Evolutionary conservation across 2,329 filamentous ascomycete genomes (phyloP).

Genomic region (Chaetomium globosum): DNA sequence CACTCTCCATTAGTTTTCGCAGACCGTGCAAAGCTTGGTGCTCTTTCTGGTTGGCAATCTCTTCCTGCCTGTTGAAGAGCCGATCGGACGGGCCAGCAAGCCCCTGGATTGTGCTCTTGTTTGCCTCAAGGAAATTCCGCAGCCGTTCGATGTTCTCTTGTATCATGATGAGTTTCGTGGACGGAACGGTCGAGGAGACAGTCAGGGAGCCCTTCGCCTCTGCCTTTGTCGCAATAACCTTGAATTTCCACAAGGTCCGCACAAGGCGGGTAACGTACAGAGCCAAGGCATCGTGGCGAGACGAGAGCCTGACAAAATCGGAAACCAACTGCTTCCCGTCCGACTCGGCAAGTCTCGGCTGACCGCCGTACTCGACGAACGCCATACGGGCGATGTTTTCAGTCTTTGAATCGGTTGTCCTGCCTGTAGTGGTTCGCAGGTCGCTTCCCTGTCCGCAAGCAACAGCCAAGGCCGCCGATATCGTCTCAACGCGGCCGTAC

Average conservation of each 20-base stretch:
- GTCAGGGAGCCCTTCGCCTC: slow-evolving; percentile 60
- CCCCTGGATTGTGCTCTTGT: slow-evolving; percentile 89
- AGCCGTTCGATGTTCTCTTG: slow-evolving; percentile 81
- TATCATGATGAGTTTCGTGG: slow-evolving; percentile 70
- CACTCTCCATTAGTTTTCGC: slow-evolving; percentile 81
- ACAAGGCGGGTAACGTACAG: slow-evolving; percentile 88
- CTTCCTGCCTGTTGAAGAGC: slow-evolving; percentile 80
- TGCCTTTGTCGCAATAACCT: slow-evolving; percentile 63
- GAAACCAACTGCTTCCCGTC: slow-evolving; percentile 72
- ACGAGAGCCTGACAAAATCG: slow-evolving; percentile 84
- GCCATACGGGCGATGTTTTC: slow-evolving; percentile 81
- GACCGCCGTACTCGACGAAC: slow-evolving; percentile 91
- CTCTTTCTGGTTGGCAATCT: slow-evolving; percentile 88
- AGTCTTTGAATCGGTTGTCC: slow-evolving; percentile 81
- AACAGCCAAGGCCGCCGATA: slow-evolving; percentile 88
- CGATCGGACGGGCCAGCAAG: slow-evolving; percentile 85
- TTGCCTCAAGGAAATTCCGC: slow-evolving; percentile 80
- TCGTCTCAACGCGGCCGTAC: slow-evolving; percentile 86
- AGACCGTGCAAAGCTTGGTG: slow-evolving; percentile 89
- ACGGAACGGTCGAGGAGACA: slow-evolving; percentile 67
- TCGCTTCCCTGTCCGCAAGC: slow-evolving; percentile 92
- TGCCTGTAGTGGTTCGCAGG: slow-evolving; percentile 67
- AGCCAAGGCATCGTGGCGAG: slow-evolving; percentile 83
- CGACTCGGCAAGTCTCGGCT: slow-evolving; percentile 77
- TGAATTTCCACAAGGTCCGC: slow-evolving; percentile 82